Percentiles rank a stretch among this genome's conserved stretches.
Conservation (phyloP, 2,329 filamentous ascomycete species). For the Pezizomycotina sp. region DNA sequence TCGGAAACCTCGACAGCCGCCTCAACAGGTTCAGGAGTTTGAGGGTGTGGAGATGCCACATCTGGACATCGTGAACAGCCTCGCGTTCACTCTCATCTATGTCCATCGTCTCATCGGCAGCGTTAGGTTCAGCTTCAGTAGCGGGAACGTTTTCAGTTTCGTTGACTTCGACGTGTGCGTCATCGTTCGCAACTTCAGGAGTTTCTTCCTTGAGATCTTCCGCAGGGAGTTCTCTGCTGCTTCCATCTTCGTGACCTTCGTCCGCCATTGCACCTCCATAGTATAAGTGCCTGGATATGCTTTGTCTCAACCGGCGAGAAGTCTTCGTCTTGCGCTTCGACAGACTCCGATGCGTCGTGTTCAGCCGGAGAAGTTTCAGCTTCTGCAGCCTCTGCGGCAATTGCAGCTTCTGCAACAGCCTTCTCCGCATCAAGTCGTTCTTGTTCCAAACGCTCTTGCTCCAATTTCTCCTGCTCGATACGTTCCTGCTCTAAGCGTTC, state of each 20-base stretch:
- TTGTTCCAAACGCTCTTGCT: constrained; percentile 26
- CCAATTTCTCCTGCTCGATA: constrained; percentile 24
- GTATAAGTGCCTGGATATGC: too few species aligned
- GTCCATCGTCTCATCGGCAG: too few species aligned
- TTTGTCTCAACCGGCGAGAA: constrained; percentile 5
- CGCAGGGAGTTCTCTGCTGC: too few species aligned
- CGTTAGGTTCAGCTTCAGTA: too few species aligned
- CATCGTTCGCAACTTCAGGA: not conserved
- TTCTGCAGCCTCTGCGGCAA: constrained; percentile 2
- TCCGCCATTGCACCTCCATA: too few species aligned
- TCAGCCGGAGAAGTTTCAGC: constrained; percentile 8
- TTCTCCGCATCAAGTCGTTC: constrained; percentile 24
- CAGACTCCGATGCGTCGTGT: constrained; percentile 9
- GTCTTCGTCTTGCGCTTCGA: constrained; percentile 3
- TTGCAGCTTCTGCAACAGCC: constrained; percentile 5
- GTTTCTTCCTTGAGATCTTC: not conserved
- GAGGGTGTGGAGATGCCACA: too few species aligned
- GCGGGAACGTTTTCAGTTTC: not conserved
- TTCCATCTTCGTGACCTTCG: too few species aligned
- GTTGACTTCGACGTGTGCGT: constrained; percentile 3
- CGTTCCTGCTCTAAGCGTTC: constrained; percentile 19
- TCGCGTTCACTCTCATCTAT: too few species aligned
- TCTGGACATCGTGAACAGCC: too few species aligned
- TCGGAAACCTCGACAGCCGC: too few species aligned
- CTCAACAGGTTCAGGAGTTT: too few species aligned